Percentiles rank a stretch among this genome's conserved stretches.
These are phyloP conservation scores for Leishmania turanica DNA, from an alignment of 208 protist genomes.

Conservation along the genomic window DNA sequence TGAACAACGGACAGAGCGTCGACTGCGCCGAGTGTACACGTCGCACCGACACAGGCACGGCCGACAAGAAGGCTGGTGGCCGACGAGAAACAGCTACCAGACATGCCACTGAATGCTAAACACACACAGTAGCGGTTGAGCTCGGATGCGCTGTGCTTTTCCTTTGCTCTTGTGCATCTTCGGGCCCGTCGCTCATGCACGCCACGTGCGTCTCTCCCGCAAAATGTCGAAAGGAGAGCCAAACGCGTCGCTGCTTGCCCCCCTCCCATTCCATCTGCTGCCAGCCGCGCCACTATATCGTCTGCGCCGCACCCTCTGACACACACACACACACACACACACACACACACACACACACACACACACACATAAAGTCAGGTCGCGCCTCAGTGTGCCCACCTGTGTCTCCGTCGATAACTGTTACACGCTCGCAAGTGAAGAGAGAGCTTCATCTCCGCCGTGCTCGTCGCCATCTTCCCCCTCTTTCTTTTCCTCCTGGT, in stretches of 20 bases:
- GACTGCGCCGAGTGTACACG: too few relatives aligned
- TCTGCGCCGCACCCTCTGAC: not conserved
- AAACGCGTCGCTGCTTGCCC: not conserved
- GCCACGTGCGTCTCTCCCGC: not conserved
- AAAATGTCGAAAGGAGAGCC: too few relatives aligned
- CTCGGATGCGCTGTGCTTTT: too few relatives aligned
- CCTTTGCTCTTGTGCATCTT: too few relatives aligned
- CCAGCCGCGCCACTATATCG: not conserved
- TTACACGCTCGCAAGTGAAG: too few relatives aligned
- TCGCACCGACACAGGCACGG: too few relatives aligned
- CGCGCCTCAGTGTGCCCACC: not conserved
- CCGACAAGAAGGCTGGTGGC: too few relatives aligned
- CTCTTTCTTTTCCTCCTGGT: not conserved
- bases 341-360: not conserved
- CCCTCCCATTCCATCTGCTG: not conserved
- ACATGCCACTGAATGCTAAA: too few relatives aligned
- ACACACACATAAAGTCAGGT: not conserved
- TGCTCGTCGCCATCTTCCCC: not conserved
- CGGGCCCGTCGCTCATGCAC: not conserved
- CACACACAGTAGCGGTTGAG: too few relatives aligned
- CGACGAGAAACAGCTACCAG: too few relatives aligned
- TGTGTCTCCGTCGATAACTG: not conserved
- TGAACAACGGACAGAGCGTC: too few relatives aligned
- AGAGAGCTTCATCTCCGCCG: not conserved
- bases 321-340: not conserved